Evolutionary conservation across 192 early-diverging fungal species (phyloP).

Genomic region (Endogone sp.): DNA sequence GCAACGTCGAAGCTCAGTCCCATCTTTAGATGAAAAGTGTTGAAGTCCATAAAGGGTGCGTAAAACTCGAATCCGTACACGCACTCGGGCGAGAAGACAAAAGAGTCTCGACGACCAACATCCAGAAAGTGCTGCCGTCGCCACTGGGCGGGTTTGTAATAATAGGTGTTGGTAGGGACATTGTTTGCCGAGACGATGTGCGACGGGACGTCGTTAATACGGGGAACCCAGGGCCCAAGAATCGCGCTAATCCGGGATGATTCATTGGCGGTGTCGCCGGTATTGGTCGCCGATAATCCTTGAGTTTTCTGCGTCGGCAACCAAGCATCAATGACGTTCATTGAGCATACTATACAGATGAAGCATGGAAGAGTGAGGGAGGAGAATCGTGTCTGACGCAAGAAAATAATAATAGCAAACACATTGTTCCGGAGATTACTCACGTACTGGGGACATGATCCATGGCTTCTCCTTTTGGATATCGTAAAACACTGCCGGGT

Average conservation of each 20-base stretch:
- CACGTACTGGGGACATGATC: constrained; percentile 24
- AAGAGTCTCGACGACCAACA: constrained; percentile 13
- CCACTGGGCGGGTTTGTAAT: constrained; percentile 15
- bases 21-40: constrained; percentile 25
- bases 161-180: constrained; percentile 17
- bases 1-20: constrained; percentile 25
- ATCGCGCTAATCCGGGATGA: not conserved
- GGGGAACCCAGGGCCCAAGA: not conserved
- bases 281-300: not conserved
- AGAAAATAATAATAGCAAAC: not conserved
- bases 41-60: constrained; percentile 31
- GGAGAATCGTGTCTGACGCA: not conserved
- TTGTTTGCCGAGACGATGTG: constrained; percentile 8
- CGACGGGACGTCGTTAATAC: not conserved
- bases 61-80: constrained; percentile 36
- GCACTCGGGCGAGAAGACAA: constrained; percentile 19
- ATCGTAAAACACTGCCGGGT: constrained; percentile 29
- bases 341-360: constrained; percentile 19
- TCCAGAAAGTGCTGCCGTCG: constrained; percentile 30
- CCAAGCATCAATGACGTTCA: constrained; percentile 31
- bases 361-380: not conserved
- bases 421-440: not conserved
- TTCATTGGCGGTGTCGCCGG: not conserved
- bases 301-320: too few relatives aligned
- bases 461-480: constrained; percentile 22